Conservation (phyloP, 2,329 filamentous ascomycete genomes). For the Alternaria solani region DNA sequence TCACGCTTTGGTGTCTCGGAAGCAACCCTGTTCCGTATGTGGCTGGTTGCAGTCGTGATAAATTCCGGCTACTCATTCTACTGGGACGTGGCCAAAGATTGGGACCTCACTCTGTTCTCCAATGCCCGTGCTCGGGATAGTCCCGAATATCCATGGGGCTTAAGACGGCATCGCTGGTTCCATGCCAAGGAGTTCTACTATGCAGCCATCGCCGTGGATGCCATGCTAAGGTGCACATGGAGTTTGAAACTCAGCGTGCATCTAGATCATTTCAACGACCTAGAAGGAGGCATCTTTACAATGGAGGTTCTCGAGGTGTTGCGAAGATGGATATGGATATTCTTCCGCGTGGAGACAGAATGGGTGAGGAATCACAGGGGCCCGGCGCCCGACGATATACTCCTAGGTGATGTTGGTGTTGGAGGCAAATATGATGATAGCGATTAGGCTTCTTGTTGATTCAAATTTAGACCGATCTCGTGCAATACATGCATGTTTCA, state of each 20-base stretch:
- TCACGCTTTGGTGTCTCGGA: constrained; percentile 62
- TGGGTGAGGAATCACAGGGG: constrained; percentile 70
- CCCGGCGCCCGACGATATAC: constrained; percentile 71
- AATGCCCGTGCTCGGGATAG: constrained; percentile 64
- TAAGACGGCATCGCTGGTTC: constrained; percentile 78
- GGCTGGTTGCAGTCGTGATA: constrained; percentile 74
- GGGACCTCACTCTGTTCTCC: constrained; percentile 88
- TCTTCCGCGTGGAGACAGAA: constrained; percentile 93
- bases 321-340: constrained; percentile 95
- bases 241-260: constrained; percentile 83
- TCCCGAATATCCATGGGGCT: constrained; percentile 75
- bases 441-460: constrained; percentile 26
- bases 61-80: constrained; percentile 98
- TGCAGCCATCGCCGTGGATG: constrained; percentile 76
- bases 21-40: constrained; percentile 63
- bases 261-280: constrained; percentile 82
- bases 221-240: constrained; percentile 89
- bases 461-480: neutral
- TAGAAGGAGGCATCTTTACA: constrained; percentile 87
- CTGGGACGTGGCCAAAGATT: constrained; percentile 97
- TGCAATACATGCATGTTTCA: neutral
- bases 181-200: constrained; percentile 81
- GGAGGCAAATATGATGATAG: constrained; percentile 72
- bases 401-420: constrained; percentile 70
- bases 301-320: constrained; percentile 88